phyloP scores from a whole-genome alignment of 2,329 filamentous ascomycete species.

The Alternaria sp. region DNA sequence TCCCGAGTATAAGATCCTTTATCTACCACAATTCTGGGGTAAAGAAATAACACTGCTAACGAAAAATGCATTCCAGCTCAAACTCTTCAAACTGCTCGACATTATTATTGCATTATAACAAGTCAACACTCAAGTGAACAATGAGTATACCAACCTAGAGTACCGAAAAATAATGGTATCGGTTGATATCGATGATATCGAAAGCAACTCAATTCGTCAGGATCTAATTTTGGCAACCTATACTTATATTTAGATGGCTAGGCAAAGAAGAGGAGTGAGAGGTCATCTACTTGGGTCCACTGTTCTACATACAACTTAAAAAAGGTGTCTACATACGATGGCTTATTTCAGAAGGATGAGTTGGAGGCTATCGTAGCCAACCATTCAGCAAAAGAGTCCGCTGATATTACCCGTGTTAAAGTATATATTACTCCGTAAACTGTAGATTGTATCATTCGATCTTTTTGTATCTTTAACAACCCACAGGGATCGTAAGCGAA shows the following conservation, averaged over 20 bases:
- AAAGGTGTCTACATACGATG: not conserved
- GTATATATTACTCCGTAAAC: no score
- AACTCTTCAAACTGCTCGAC: not conserved
- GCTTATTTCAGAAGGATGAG: not conserved
- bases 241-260: not conserved
- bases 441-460: no score
- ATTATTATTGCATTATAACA: not conserved
- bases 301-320: not conserved
- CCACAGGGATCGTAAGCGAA: no score
- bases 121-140: not conserved
- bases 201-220: not conserved
- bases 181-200: not conserved
- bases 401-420: no score
- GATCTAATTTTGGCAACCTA: not conserved
- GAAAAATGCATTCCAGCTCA: not conserved
- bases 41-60: not conserved
- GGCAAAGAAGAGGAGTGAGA: no score
- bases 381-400: not conserved
- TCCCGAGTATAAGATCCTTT: not conserved
- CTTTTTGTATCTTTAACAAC: no score
- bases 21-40: not conserved
- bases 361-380: not conserved
- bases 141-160: not conserved
- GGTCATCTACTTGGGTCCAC: not conserved
- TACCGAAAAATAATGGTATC: not conserved